phyloP scores from a whole-genome alignment of 768 basidiomycete genomes.

The Lentinula sp. region DNA sequence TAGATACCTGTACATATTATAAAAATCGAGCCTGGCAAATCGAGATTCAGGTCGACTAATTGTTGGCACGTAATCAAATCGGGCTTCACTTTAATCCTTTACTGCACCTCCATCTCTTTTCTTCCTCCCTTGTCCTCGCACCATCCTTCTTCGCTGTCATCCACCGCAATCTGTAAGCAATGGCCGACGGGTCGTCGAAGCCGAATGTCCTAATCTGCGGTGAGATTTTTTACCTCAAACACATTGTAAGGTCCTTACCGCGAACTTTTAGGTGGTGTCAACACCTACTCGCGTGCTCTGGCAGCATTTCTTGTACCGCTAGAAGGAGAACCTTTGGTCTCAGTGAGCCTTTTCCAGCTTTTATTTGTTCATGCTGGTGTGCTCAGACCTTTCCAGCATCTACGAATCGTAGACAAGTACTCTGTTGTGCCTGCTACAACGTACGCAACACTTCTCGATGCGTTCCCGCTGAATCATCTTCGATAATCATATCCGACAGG shows the following conservation, averaged over 20 bases:
- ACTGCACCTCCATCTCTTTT: not conserved
- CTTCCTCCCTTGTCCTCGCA: not conserved
- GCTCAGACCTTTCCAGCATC: conserved; percentile 34
- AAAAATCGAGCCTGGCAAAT: not conserved
- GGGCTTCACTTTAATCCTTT: not conserved
- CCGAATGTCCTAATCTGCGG: conserved; percentile 77
- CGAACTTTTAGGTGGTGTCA: conserved; percentile 59
- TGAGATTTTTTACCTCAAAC: conserved; percentile 24
- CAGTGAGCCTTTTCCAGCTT: conserved; percentile 39
- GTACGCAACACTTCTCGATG: conserved; percentile 29
- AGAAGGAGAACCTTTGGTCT: conserved; percentile 64
- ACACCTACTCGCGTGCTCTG: conserved; percentile 71
- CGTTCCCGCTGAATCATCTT: conserved; percentile 16
- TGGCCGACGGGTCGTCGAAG: conserved; percentile 21
- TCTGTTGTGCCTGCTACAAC: conserved; percentile 72
- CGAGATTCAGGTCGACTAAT: not conserved
- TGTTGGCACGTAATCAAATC: conserved; percentile 4
- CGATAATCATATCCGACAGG: conserved; percentile 28
- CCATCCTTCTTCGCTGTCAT: conserved; percentile 1
- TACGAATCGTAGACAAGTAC: conserved; percentile 71
- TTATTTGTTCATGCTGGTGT: not conserved
- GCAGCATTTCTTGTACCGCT: conserved; percentile 62
- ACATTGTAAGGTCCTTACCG: conserved; percentile 5
- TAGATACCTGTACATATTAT: not conserved
- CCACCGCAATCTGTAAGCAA: not conserved